Percentiles rank a stretch among this genome's conserved stretches.
Evolutionary conservation across 495 filamentous ascomycete genomes (phyloP).

Genomic region (Penicillium alfredii): DNA sequence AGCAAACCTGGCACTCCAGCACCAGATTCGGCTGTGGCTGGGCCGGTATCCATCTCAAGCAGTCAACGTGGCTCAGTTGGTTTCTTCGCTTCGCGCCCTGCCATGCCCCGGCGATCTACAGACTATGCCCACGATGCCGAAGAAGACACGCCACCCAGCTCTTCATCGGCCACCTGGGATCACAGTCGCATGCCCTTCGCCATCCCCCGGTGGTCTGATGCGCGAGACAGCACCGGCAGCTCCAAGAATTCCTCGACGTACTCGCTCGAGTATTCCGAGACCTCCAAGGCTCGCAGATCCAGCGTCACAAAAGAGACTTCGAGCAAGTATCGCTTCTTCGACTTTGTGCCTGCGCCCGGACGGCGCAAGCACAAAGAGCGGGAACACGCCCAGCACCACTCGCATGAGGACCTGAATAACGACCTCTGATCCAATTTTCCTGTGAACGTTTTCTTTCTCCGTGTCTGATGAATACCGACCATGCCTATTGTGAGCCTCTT

Average conservation of each 20-base stretch:
- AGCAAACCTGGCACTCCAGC: conserved; percentile 38
- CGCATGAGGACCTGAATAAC: conserved; percentile 35
- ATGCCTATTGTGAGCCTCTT: no score
- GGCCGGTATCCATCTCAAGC: conserved; percentile 27
- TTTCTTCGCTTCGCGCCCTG: conserved; percentile 36
- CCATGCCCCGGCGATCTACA: conserved; percentile 40
- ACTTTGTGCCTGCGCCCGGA: conserved; percentile 40
- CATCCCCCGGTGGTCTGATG: conserved; percentile 40
- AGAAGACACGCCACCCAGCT: conserved; percentile 47
- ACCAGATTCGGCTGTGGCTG: conserved; percentile 34
- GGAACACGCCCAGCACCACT: conserved; percentile 35
- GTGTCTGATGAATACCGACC: no score
- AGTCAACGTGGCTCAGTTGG: conserved; percentile 42
- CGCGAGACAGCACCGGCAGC: conserved; percentile 42
- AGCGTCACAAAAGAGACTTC: conserved; percentile 42
- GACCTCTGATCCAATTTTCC: conserved; percentile 23
- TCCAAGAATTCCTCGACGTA: conserved; percentile 46
- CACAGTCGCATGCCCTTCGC: conserved; percentile 38
- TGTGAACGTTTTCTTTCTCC: conserved; percentile 7
- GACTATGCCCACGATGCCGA: conserved; percentile 34
- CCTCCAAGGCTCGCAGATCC: conserved; percentile 35
- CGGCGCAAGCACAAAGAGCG: conserved; percentile 42
- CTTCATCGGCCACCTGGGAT: conserved; percentile 49
- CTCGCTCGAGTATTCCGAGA: conserved; percentile 40
- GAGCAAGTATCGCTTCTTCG: conserved; percentile 45